These are phyloP conservation scores for Wickerhamomyces mucosus DNA, from an alignment of 805 yeast species.

Conservation along the genomic window DNA sequence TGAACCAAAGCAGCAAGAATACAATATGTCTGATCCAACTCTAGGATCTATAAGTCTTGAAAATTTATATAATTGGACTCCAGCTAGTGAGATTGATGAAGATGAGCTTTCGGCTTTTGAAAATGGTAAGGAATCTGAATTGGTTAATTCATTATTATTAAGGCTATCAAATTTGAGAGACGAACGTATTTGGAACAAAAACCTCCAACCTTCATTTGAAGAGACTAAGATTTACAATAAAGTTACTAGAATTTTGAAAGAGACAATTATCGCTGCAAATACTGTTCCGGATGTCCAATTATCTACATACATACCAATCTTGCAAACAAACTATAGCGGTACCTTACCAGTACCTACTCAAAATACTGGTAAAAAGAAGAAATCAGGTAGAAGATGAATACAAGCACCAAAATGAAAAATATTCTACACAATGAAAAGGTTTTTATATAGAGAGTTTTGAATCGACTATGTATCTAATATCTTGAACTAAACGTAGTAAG, in stretches of 20 bases:
- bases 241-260: slow-evolving; percentile 35
- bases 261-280: slow-evolving; percentile 29
- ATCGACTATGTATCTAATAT: too few relatives aligned
- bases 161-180: slow-evolving; percentile 44
- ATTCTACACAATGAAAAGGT: too few relatives aligned
- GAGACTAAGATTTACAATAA: slow-evolving; percentile 36
- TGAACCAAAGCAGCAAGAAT: slow-evolving; percentile 1
- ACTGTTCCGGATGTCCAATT: slow-evolving; percentile 24
- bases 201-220: slow-evolving; percentile 29
- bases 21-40: neutral
- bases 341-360: slow-evolving; percentile 56
- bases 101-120: slow-evolving; percentile 42
- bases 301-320: slow-evolving; percentile 48
- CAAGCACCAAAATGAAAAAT: too few relatives aligned
- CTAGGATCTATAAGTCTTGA: slow-evolving; percentile 1
- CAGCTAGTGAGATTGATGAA: slow-evolving; percentile 36
- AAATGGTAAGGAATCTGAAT: slow-evolving; percentile 30
- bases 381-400: slow-evolving; percentile 10
- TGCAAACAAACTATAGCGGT: slow-evolving; percentile 68
- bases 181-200: slow-evolving; percentile 26
- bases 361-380: slow-evolving; percentile 13
- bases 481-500: too few relatives aligned
- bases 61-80: slow-evolving; percentile 40
- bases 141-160: slow-evolving; percentile 34
- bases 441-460: too few relatives aligned